phyloP scores from a whole-genome alignment of 2,329 filamentous ascomycete genomes.

The Plectosphaerella sp. region DNA sequence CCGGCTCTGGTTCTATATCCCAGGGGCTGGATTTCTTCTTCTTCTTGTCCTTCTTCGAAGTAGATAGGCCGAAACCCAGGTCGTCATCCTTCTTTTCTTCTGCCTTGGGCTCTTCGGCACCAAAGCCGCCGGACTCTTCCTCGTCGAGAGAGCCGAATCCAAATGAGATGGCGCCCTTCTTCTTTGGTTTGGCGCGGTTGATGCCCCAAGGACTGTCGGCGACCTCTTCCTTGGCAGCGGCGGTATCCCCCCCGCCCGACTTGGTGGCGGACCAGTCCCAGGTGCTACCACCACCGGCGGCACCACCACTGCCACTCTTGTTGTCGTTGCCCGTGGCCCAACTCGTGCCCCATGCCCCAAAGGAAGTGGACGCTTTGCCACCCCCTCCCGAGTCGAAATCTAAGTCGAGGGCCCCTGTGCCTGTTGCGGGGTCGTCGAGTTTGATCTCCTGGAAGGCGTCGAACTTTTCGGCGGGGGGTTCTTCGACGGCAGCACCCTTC shows the following conservation, averaged over 20 bases:
- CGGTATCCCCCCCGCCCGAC: slow-evolving; percentile 24
- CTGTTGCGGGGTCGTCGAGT: slow-evolving; percentile 47
- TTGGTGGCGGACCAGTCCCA: slow-evolving; percentile 37
- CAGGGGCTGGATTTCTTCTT: slow-evolving; percentile 34
- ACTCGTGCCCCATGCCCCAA: slow-evolving; percentile 57
- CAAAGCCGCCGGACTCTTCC: slow-evolving; percentile 20
- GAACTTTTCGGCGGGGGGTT: slow-evolving; percentile 22
- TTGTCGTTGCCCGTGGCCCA: slow-evolving; percentile 45
- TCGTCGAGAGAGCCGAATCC: slow-evolving; percentile 44
- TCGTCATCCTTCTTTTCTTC: slow-evolving; percentile 30
- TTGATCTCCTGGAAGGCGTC: slow-evolving; percentile 63
- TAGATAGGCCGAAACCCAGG: slow-evolving; percentile 18
- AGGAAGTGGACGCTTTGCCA: slow-evolving; percentile 31
- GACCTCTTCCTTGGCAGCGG: slow-evolving; percentile 34
- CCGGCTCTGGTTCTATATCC: slow-evolving; percentile 23
- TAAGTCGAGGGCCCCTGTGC: slow-evolving; percentile 48
- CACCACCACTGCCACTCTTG: too few relatives aligned
- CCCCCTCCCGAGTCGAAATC: slow-evolving; percentile 44
- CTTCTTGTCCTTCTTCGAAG: slow-evolving; percentile 37
- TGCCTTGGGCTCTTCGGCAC: slow-evolving; percentile 9
- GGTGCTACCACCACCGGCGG: slow-evolving; percentile 10
- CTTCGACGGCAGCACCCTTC: slow-evolving; percentile 31
- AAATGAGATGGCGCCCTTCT: slow-evolving; percentile 39
- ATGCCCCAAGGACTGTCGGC: slow-evolving; percentile 46
- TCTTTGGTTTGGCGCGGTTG: slow-evolving; percentile 45